Conservation (phyloP, 257 asterid species). For the Penstemon barbatus region DNA sequence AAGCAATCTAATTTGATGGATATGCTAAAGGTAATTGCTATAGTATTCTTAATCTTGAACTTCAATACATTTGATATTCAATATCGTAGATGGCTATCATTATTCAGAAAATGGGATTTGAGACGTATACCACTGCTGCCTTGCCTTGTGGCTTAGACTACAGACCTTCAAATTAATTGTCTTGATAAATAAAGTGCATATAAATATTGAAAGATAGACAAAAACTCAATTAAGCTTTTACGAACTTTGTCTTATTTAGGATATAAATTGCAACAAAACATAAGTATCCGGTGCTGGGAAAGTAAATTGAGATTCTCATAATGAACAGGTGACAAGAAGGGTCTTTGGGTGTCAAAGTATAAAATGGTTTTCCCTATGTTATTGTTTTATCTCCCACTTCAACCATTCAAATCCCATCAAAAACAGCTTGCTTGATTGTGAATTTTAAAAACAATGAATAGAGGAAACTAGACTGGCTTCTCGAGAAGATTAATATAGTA, state of each 20-base stretch:
- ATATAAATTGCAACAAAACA: slow-evolving; percentile 17
- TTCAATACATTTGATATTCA: slow-evolving; percentile 19
- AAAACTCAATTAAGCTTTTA: neutral
- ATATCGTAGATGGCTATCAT: neutral
- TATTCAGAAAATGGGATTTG: neutral
- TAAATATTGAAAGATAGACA: neutral
- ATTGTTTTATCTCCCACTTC: neutral
- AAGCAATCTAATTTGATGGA: slow-evolving; percentile 81
- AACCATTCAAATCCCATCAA: neutral
- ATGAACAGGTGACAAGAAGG: slow-evolving; percentile 7
- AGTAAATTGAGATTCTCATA: slow-evolving; percentile 2
- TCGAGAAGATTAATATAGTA: slow-evolving; percentile 3
- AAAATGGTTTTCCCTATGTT: slow-evolving; percentile 9
- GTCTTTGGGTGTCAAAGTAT: slow-evolving; percentile 5
- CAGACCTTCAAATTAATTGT: slow-evolving; percentile 25
- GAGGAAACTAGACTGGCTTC: neutral
- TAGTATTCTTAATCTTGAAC: slow-evolving; percentile 12
- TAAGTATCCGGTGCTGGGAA: slow-evolving; percentile 16
- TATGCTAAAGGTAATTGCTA: slow-evolving; percentile 66
- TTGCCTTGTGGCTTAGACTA: neutral
- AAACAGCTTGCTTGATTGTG: neutral
- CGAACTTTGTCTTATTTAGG: slow-evolving; percentile 1
- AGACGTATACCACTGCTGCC: neutral
- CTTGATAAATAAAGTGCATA: neutral
- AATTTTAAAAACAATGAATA: neutral